A percentile compares a stretch with the other conserved stretches of the same genome.
These are phyloP conservation scores for Hyaloscypha finlandica DNA, from an alignment of 495 filamentous ascomycete species.

Conservation along the genomic window DNA sequence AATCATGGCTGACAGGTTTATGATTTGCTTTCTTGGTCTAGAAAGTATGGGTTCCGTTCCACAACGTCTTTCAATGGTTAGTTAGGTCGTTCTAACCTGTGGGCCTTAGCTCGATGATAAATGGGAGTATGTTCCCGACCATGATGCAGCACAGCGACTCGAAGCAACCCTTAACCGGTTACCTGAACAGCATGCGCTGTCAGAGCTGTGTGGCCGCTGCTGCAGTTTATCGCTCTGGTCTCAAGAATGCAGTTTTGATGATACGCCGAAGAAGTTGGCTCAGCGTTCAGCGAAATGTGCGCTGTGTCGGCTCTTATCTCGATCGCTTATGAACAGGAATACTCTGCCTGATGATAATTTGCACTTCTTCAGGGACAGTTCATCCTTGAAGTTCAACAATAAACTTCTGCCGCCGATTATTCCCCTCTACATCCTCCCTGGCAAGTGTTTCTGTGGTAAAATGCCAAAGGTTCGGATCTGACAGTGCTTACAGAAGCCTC, in stretches of 20 bases:
- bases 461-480: slow-evolving; percentile 3
- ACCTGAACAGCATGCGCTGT: slow-evolving; percentile 1
- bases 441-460: neutral
- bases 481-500: slow-evolving; percentile 1
- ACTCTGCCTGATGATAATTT: slow-evolving; percentile 12
- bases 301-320: slow-evolving; percentile 8
- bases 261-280: slow-evolving; percentile 9
- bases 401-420: slow-evolving; percentile 16
- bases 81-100: neutral
- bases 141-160: slow-evolving; percentile 14
- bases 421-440: slow-evolving; percentile 4
- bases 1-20: slow-evolving; percentile 5
- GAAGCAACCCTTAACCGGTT: slow-evolving; percentile 4
- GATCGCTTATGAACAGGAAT: neutral
- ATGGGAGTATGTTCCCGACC: slow-evolving; percentile 12
- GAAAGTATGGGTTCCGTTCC: neutral
- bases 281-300: neutral
- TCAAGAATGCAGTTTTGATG: slow-evolving; percentile 10
- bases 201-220: slow-evolving; percentile 13
- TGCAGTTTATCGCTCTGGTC: slow-evolving; percentile 10
- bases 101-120: slow-evolving; percentile 10
- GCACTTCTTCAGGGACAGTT: slow-evolving; percentile 11
- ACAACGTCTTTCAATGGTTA: neutral
- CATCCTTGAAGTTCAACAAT: slow-evolving; percentile 10
- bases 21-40: slow-evolving; percentile 13